Conservation (phyloP, 768 basidiomycete genomes). For the Auricularia sp. region DNA sequence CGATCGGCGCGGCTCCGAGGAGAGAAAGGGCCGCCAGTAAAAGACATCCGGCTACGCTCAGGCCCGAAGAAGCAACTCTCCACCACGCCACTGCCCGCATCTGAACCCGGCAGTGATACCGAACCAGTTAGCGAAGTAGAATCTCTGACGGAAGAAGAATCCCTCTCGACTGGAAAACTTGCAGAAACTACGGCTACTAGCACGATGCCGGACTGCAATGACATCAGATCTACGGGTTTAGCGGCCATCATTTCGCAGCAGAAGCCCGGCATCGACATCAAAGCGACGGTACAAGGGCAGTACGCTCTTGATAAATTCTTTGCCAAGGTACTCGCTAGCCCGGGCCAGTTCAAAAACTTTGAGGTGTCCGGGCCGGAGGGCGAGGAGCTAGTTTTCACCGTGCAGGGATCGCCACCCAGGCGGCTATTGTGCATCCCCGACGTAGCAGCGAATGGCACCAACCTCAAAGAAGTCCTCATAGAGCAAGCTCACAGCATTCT, state of each 20-base stretch:
- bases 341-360: constrained; percentile 3
- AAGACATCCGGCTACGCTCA: no score
- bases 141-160: no score
- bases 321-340: not conserved
- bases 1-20: not conserved
- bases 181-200: no score
- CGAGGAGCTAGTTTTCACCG: not conserved
- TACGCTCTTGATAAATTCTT: constrained; percentile 6
- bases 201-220: no score
- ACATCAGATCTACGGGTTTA: not conserved
- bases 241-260: not conserved
- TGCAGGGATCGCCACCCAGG: no score
- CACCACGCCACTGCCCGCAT: no score
- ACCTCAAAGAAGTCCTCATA: constrained; percentile 7
- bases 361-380: not conserved
- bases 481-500: constrained; percentile 23
- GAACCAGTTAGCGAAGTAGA: no score
- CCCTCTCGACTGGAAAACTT: no score
- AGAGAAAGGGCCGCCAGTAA: not conserved
- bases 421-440: constrained; percentile 10
- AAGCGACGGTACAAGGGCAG: not conserved
- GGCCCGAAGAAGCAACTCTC: no score
- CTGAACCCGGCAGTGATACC: no score
- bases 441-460: not conserved
- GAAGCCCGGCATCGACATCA: not conserved